Base-by-base conservation (phyloP, 345 rosid species). In the Firmiana major region DNA sequence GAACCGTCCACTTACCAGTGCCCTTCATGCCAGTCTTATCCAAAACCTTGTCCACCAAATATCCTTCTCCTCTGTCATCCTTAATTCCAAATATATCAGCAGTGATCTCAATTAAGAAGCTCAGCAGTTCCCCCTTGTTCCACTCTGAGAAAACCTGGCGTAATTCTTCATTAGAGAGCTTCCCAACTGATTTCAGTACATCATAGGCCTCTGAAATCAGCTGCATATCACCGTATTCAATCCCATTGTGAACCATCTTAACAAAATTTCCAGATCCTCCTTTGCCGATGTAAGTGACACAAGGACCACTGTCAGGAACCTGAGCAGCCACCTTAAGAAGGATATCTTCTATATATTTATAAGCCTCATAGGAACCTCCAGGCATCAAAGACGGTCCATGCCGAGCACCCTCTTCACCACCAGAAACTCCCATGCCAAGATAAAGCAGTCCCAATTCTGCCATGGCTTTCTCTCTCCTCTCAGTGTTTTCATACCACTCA, bases 341-440 rank as follows among this genome's bases (percentile, higher is more conserved):
- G 81, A 95, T 93, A 80, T 95, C 99, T 80, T 95, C 94, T 6
- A 93, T 89, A 75, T 91, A 48, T 85, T 90, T 89, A 86, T 86
- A 95, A 7, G 98, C 98, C 74, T 93, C 92, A 21, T 81, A 84
- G 12, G 99, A 95, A 43, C 98, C 99, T 77, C 98, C 99, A 63
- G 98, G 99, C 99, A 93, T 95, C 90, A 95, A 10, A 28, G 96
- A 93, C n/a, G 98, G 99, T 0, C 99, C 99, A 77, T 91, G 66
- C 38, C 99, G 86, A 57, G 97, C 99, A 77, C 99, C 99, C 80
- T 95, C 99, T 84, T 95, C 99, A 75, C 99, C 99, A 60, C 99
- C 99, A 1, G 97, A 93, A 74, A 91, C 99, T 72, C 98, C 98
- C 98, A 94, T 94, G 78, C 98, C 98, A 73, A 94, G 94, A 85